A percentile compares a stretch with the other conserved stretches of the same genome.
These are phyloP conservation scores for Tothia fuscella DNA, from an alignment of 2,329 filamentous ascomycete species.

Conservation along the genomic window DNA sequence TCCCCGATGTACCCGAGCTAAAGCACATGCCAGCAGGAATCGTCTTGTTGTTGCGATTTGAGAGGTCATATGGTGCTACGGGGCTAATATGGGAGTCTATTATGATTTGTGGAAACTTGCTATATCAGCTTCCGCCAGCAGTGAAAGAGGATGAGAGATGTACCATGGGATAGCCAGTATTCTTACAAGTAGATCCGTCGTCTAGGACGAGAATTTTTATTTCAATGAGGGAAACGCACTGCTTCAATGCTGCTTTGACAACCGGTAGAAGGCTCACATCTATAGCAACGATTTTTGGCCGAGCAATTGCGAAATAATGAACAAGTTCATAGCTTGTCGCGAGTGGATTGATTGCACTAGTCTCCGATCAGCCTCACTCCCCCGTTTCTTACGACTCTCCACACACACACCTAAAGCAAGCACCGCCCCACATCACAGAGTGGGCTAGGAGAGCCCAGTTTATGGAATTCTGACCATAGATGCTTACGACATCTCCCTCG, in stretches of 20 bases:
- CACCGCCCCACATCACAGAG: constrained; percentile 8
- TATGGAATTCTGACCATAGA: constrained; percentile 3
- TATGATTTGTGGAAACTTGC: constrained; percentile 2
- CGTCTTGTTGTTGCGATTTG: constrained; percentile 13
- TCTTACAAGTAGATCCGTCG: not conserved
- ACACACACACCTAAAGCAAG: not conserved
- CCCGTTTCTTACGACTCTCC: not conserved
- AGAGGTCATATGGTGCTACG: constrained; percentile 15
- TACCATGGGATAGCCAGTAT: not conserved
- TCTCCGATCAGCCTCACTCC: not conserved
- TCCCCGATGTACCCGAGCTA: constrained; percentile 17
- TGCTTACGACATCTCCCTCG: constrained; percentile 5
- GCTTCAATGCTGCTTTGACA: not conserved
- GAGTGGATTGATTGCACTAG: constrained; percentile 1
- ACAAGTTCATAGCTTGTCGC: constrained; percentile 4
- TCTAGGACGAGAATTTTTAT: constrained; percentile 1
- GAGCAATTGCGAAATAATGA: constrained; percentile 3
- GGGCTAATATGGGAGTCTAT: not conserved
- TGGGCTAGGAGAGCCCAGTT: constrained; percentile 5
- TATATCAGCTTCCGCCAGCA: too few species aligned
- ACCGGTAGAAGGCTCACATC: not conserved
- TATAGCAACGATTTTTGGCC: constrained; percentile 2
- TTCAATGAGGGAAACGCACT: not conserved
- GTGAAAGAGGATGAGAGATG: too few species aligned
- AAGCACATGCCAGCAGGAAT: constrained; percentile 16